These are phyloP conservation scores for Beauveria sp. DNA, from an alignment of 2,329 filamentous ascomycete genomes.

Conservation along the genomic window DNA sequence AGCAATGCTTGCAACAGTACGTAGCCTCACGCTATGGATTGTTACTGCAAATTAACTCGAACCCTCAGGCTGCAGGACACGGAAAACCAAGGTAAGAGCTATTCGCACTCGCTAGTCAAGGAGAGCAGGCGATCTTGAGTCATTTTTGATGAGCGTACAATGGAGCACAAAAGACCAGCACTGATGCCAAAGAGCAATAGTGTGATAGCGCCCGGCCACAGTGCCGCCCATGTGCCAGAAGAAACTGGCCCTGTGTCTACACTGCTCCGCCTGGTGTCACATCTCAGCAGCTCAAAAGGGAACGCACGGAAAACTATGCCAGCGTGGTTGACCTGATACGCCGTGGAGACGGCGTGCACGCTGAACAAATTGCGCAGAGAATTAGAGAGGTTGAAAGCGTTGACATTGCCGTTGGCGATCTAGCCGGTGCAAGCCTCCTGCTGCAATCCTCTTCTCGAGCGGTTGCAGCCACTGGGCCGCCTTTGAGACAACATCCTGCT, in stretches of 20 bases:
- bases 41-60: neutral
- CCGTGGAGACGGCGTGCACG: neutral
- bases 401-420: neutral
- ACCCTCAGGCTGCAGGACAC: neutral
- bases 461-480: neutral
- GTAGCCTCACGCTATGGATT: neutral
- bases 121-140: neutral
- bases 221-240: neutral
- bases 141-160: no score
- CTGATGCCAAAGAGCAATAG: neutral
- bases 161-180: no score
- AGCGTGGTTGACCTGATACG: neutral
- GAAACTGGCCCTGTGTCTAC: neutral
- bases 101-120: no score
- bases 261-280: neutral
- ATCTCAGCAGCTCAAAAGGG: neutral
- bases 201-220: neutral
- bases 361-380: neutral
- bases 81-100: neutral
- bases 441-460: neutral
- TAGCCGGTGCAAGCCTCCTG: neutral
- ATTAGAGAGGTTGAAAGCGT: neutral
- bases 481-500: neutral
- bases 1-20: neutral
- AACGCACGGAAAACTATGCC: neutral